Percentiles rank a stretch among this genome's conserved stretches.
These are phyloP conservation scores for Saccharomycopsis amapae DNA, from an alignment of 805 yeast genomes.

Conservation along the genomic window DNA sequence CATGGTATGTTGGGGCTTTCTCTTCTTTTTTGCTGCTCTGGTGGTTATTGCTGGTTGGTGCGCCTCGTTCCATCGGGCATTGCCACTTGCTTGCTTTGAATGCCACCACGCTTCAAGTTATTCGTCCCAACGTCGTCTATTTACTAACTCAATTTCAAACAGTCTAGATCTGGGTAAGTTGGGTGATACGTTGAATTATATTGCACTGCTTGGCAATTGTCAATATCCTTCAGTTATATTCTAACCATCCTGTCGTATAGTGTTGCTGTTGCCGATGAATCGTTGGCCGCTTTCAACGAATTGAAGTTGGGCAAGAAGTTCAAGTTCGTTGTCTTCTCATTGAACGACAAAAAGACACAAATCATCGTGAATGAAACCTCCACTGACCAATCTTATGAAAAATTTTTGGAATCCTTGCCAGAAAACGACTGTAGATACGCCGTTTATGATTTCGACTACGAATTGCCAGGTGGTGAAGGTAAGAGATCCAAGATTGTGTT, in stretches of 20 bases:
- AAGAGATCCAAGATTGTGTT: conserved; percentile 72
- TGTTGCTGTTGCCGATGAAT: conserved; percentile 84
- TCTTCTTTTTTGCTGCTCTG: too few relatives aligned
- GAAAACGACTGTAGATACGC: conserved; percentile 97
- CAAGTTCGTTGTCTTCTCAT: conserved; percentile 74
- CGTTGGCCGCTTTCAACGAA: conserved; percentile 90
- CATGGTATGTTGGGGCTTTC: too few relatives aligned
- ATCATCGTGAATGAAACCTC: conserved; percentile 87
- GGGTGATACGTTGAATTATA: not conserved
- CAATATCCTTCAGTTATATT: not conserved
- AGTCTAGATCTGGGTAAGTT: conserved; percentile 21
- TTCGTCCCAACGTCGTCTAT: too few relatives aligned
- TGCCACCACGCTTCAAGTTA: too few relatives aligned
- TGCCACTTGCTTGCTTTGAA: too few relatives aligned
- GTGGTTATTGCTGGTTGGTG: too few relatives aligned
- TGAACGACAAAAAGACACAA: conserved; percentile 83
- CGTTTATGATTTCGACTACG: conserved; percentile 94
- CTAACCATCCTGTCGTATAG: conserved; percentile 29
- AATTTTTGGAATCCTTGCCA: conserved; percentile 81
- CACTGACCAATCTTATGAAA: conserved; percentile 66
- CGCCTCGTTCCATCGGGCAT: too few relatives aligned
- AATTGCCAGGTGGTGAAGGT: conserved; percentile 84
- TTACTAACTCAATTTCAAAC: conserved; percentile 7
- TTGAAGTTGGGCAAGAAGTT: conserved; percentile 87
- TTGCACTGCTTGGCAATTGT: not conserved